A percentile compares a stretch with the other conserved stretches of the same genome.
phyloP scores from a whole-genome alignment of 768 basidiomycete genomes.

The Tricholomella constricta region DNA sequence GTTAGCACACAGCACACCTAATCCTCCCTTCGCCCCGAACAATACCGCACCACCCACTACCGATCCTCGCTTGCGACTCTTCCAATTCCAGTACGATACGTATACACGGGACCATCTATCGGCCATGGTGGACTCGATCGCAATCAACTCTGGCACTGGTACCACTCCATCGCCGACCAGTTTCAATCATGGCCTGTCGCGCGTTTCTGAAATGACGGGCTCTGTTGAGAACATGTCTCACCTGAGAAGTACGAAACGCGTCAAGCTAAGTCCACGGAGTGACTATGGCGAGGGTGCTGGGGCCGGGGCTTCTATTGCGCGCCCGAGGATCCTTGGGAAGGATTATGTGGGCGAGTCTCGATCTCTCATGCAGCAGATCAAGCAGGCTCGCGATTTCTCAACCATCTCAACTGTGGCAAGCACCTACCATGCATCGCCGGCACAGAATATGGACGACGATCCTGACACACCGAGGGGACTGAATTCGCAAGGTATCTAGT shows the following conservation, averaged over 20 bases:
- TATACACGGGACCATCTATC: constrained; percentile 94
- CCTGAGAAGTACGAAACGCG: constrained; percentile 75
- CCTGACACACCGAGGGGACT: constrained; percentile 9
- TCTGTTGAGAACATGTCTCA: constrained; percentile 47
- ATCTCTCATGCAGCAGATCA: constrained; percentile 79
- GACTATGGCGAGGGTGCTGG: constrained; percentile 58
- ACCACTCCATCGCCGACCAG: constrained; percentile 49
- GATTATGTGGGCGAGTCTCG: constrained; percentile 81
- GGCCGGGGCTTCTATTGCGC: constrained; percentile 46
- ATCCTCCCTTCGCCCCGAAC: constrained; percentile 32
- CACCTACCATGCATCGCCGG: constrained; percentile 32
- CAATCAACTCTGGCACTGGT: constrained; percentile 65
- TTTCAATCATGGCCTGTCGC: constrained; percentile 45
- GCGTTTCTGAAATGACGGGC: constrained; percentile 46
- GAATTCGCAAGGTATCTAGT: constrained; percentile 23
- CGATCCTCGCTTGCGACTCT: constrained; percentile 80
- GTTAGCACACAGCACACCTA: constrained; percentile 67
- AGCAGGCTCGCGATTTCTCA: constrained; percentile 75
- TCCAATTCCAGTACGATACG: constrained; percentile 95
- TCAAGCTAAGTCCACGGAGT: constrained; percentile 72
- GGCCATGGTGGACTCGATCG: constrained; percentile 92
- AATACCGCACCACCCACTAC: constrained; percentile 44
- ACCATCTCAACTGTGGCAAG: constrained; percentile 67
- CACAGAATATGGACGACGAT: constrained; percentile 13
- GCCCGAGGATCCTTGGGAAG: constrained; percentile 49